Evolutionary conservation across 2,329 filamentous ascomycete genomes (phyloP), one percentile per base, ranked within the genome.

Genomic region (Saccharata proteae): DNA sequence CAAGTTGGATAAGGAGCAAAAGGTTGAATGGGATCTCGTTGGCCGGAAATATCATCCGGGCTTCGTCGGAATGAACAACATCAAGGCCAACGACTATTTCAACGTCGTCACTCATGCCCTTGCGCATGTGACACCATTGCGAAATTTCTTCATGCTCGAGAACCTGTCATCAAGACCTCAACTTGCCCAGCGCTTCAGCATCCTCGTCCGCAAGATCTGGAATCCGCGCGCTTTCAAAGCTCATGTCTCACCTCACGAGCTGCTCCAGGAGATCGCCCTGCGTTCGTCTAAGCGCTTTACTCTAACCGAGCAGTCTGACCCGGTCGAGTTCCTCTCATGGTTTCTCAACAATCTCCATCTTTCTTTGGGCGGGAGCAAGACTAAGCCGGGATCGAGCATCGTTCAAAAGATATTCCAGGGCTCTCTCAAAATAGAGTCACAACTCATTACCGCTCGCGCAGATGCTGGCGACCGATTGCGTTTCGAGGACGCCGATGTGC

Each of bases 61-160:
- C 5, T 98, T 86, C 52, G 84, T 98, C 38, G 90, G 90, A 43
- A 92, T 98, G 82, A 98, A 98, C 68, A 98, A 98, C 60, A 94
- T 98, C 67, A 98, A 98, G 58, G 84, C 90, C 36, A 98, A 98
- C 60, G 90, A 98, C 63, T 98, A 98, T 61, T 71, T 96, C 50
- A 98, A 98, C 52, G 88, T 93, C 16, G 73, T 94, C 3, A 79
- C 93, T 29, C 90, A 98, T 56, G 79, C 86, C 5, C 69, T 98
- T 21, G 78, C 88, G 3, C 90, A 98, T 56, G 84, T 96, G 16
- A 65, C 77, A 13, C 88, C 90, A 4, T 64, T 98, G 43, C 76
- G 90, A 19, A 94, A 96, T 54, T 96, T 76, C 59, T 77, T 96
- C 51, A 75, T 98, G 47, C 71, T 96, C 2, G 83, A 93, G 50